These are phyloP conservation scores for Ochetophila trinervis DNA, from an alignment of 306 rosid species.

Conservation along the genomic window DNA sequence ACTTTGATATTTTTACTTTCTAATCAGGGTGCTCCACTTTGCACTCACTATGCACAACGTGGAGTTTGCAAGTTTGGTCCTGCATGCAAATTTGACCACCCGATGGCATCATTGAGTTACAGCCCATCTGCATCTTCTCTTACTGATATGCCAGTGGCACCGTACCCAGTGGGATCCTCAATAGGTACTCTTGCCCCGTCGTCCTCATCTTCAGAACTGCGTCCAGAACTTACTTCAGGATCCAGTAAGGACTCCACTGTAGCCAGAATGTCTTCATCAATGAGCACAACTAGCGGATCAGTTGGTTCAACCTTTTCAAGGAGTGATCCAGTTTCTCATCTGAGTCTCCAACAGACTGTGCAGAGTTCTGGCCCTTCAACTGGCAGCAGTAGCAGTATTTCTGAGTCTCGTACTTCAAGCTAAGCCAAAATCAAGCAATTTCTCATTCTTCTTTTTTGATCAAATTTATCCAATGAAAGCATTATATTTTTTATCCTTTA, in stretches of 20 bases:
- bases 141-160: constrained; percentile 90
- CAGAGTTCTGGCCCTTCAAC: constrained; percentile 55
- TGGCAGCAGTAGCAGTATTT: constrained; percentile 44
- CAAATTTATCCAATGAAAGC: constrained; percentile 52
- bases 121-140: constrained; percentile 94
- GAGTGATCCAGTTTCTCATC: constrained; percentile 47
- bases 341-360: constrained; percentile 56
- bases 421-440: constrained; percentile 56
- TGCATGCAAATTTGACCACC: constrained; percentile 91
- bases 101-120: constrained; percentile 78
- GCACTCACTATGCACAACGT: constrained; percentile 83
- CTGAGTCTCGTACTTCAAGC: constrained; percentile 61
- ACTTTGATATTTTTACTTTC: constrained; percentile 33
- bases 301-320: constrained; percentile 69
- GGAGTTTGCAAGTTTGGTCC: constrained; percentile 91
- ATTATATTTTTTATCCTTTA: constrained; percentile 58
- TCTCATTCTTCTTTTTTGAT: constrained; percentile 55
- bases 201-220: constrained; percentile 83
- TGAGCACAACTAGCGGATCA: constrained; percentile 73
- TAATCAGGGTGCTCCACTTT: constrained; percentile 83
- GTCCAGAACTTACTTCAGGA: constrained; percentile 67
- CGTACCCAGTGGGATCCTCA: constrained; percentile 92
- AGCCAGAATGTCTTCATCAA: constrained; percentile 73
- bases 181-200: constrained; percentile 80
- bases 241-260: constrained; percentile 67